Evolutionary conservation across 129 eudicot genomes (phyloP).

Genomic region (Saussurea involucrata): DNA sequence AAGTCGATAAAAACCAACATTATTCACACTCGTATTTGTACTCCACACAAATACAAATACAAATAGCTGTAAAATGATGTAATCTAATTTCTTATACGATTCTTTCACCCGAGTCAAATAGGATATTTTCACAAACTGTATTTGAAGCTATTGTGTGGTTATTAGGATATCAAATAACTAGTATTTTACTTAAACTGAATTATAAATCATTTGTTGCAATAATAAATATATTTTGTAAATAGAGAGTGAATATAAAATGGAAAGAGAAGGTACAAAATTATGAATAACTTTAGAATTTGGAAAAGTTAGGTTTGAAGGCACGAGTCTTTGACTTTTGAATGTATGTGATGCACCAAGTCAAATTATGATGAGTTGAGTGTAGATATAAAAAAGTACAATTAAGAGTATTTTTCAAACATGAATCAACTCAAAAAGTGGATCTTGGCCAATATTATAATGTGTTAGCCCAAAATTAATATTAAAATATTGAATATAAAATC

Average conservation of each 20-base stretch:
- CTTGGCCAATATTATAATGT: slow-evolving; percentile 22
- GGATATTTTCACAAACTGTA: background rate
- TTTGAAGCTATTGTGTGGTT: background rate
- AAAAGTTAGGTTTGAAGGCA: slow-evolving; percentile 32
- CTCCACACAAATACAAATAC: background rate
- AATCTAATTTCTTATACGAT: background rate
- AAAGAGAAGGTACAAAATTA: slow-evolving; percentile 3
- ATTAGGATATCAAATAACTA: background rate
- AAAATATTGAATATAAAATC: background rate
- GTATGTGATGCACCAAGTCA: slow-evolving; percentile 3
- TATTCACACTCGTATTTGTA: background rate
- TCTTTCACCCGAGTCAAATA: background rate
- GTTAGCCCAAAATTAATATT: slow-evolving; percentile 5
- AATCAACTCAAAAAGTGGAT: slow-evolving; percentile 37
- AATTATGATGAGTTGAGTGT: slow-evolving; percentile 8
- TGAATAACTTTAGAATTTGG: slow-evolving; percentile 24
- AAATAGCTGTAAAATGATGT: too few species aligned
- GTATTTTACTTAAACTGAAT: background rate
- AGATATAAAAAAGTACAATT: slow-evolving; percentile 16
- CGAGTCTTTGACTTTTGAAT: slow-evolving; percentile 21
- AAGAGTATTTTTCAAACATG: slow-evolving; percentile 26
- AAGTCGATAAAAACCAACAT: background rate
- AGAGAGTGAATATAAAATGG: background rate
- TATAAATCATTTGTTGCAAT: background rate
- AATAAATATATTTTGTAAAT: background rate